A percentile compares a stretch with the other conserved stretches of the same genome.
phyloP scores from a whole-genome alignment of 495 filamentous ascomycete species.

The Pseudoneurospora amorphoporcata region DNA sequence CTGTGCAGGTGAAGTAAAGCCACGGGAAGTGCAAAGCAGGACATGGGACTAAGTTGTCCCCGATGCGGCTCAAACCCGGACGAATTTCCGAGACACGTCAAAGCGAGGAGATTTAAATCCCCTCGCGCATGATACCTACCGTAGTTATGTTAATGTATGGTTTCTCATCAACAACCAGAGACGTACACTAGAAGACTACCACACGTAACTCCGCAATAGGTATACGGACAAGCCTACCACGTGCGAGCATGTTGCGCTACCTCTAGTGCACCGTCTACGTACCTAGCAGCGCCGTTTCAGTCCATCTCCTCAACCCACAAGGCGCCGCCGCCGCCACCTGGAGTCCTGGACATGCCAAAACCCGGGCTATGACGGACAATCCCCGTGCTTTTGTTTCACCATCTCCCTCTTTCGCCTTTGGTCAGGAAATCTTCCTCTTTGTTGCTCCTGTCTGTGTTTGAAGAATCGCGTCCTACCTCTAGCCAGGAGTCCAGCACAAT shows the following conservation, averaged over 20 bases:
- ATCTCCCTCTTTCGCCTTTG: background rate
- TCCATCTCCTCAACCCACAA: background rate
- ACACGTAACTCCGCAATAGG: background rate
- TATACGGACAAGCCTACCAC: background rate
- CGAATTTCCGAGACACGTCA: background rate
- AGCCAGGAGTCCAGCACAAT: background rate
- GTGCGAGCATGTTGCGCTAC: background rate
- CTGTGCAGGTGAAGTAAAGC: background rate
- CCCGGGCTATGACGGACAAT: background rate
- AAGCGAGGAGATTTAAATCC: background rate
- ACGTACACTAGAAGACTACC: background rate
- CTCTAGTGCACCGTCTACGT: background rate
- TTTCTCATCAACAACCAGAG: background rate
- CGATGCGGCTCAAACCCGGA: background rate
- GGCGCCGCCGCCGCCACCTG: background rate
- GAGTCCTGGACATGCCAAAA: background rate
- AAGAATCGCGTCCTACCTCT: background rate
- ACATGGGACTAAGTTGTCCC: background rate
- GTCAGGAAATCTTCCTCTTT: background rate
- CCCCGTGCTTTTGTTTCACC: background rate
- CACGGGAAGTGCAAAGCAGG: background rate
- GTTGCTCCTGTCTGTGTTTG: background rate
- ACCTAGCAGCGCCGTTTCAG: background rate
- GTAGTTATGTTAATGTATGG: background rate
- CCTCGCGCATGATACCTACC: background rate